These are phyloP conservation scores for Pinguiococcus pyrenoidosus DNA, from an alignment of 108 stramenopile genomes.

Conservation along the genomic window DNA sequence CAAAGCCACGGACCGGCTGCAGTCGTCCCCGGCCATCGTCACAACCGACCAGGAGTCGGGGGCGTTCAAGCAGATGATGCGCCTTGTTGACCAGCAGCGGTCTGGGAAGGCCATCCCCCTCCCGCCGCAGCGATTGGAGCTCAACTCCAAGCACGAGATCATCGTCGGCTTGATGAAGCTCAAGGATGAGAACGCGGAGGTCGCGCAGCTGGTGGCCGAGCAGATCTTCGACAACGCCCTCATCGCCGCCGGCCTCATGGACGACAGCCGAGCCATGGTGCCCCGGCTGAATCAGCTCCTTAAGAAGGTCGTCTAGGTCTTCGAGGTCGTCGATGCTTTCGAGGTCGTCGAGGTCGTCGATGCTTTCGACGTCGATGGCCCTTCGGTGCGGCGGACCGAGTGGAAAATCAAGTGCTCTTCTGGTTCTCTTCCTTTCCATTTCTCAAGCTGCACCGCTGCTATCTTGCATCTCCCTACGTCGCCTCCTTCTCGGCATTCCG, in stretches of 20 bases:
- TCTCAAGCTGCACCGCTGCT: too few relatives aligned
- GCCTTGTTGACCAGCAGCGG: constrained; percentile 77
- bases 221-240: constrained; percentile 95
- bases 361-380: too few relatives aligned
- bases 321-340: too few relatives aligned
- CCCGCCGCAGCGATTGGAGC: constrained; percentile 83
- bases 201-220: constrained; percentile 54
- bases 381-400: too few relatives aligned
- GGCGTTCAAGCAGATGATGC: constrained; percentile 89
- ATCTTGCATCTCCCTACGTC: too few relatives aligned
- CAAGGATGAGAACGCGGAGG: constrained; percentile 42
- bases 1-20: constrained; percentile 60
- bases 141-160: constrained; percentile 90
- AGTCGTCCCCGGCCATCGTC: constrained; percentile 83
- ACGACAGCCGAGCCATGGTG: constrained; percentile 81
- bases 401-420: too few relatives aligned
- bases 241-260: constrained; percentile 85
- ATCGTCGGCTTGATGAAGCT: constrained; percentile 52
- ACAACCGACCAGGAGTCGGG: constrained; percentile 94
- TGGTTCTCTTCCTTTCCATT: too few relatives aligned
- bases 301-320: too few relatives aligned
- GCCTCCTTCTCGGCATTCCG: too few relatives aligned
- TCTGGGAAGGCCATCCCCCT: constrained; percentile 36
- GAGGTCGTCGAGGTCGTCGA: too few relatives aligned
- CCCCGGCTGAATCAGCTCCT: constrained; percentile 77